A percentile compares a stretch with the other conserved stretches of the same genome.
Conservation (phyloP, 2,329 filamentous ascomycete species). For the Rhynchosporium secalis region DNA sequence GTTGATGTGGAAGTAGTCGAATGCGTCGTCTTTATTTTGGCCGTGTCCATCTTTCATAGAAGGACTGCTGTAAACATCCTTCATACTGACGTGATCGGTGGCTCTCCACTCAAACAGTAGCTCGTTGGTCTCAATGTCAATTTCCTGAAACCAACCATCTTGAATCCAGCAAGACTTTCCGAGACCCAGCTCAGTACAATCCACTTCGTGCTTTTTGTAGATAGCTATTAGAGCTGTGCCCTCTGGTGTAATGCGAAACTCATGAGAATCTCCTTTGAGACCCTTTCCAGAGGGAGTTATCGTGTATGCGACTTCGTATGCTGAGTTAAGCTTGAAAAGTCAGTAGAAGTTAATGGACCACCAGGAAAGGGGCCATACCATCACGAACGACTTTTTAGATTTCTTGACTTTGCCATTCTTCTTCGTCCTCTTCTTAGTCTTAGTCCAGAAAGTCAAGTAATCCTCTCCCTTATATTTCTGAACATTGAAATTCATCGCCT, state of each 20-base stretch:
- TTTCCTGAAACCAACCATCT: slow-evolving; percentile 45
- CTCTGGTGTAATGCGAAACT: slow-evolving; percentile 21
- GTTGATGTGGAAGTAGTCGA: slow-evolving; percentile 39
- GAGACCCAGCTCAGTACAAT: slow-evolving; percentile 17
- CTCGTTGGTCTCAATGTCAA: slow-evolving; percentile 51
- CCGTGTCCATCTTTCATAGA: slow-evolving; percentile 24
- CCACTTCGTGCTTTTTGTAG: slow-evolving; percentile 18
- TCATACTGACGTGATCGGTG: slow-evolving; percentile 40
- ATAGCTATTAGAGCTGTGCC: slow-evolving; percentile 21
- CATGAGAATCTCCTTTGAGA: slow-evolving; percentile 20
- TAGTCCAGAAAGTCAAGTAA: slow-evolving; percentile 22
- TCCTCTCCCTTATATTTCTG: slow-evolving; percentile 21
- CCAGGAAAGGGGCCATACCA: slow-evolving; percentile 2
- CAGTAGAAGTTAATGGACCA: not conserved
- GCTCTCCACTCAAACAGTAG: slow-evolving; percentile 54
- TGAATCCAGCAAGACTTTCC: slow-evolving; percentile 25
- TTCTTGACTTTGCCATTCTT: slow-evolving; percentile 14
- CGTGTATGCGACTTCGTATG: slow-evolving; percentile 13
- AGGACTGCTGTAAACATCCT: slow-evolving; percentile 23
- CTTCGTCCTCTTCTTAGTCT: slow-evolving; percentile 13
- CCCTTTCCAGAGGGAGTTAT: slow-evolving; percentile 15
- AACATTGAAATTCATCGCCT: slow-evolving; percentile 19
- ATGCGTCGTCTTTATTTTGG: slow-evolving; percentile 24
- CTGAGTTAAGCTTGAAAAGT: not conserved
- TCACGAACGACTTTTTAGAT: slow-evolving; percentile 14